Base-by-base conservation (phyloP, 257 asterid genomes). In the Pogostemon cablin region DNA sequence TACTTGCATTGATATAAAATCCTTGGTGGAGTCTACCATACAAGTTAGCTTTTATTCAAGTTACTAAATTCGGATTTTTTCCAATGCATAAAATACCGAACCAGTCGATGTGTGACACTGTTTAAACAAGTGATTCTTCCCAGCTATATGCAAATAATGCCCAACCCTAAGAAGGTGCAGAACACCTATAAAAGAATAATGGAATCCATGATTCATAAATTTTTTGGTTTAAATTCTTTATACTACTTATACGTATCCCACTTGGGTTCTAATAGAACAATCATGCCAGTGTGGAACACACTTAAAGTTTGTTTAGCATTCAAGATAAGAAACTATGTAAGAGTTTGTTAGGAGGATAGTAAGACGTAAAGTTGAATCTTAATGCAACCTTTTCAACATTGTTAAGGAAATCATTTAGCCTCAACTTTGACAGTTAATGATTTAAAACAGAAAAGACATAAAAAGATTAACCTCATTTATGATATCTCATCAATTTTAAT, bases 91-190 rank as follows among this genome's bases (percentile, higher is more conserved):
- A 1, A 25, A 25, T 0, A 25, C 32, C 32, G 0, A 25, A 25
- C 32, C 32, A 25, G 2, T 0, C 32, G 32, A 25, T 1, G 32
- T 25, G 1, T 25, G 32, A 25, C 32, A 25, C 32, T 25, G 32
- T 25, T 25, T 25, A 1, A 25, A 25, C 1, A 25, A 25, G 1
- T 15, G 75, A 76, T 63, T 39, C 71, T 67, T 77, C 62, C 74
- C 89, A 65, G 80, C 68, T 55, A 80, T 78, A 56, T 93, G 96
- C 77, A 93, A 79, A 82, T 85, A 85, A 77, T 86, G 89, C 71
- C 96, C 96, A 34, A 93, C 98, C 63, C 99, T 85, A 57, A 91
- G 95, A 68, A 91, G 90, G 86, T 93, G 99, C 74, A 91, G 68
- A 93, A 80, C 69, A 91, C 99, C 99, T 91, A 75, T 69, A 82